phyloP scores from a whole-genome alignment of 768 basidiomycete species.

The Trametes cubensis region DNA sequence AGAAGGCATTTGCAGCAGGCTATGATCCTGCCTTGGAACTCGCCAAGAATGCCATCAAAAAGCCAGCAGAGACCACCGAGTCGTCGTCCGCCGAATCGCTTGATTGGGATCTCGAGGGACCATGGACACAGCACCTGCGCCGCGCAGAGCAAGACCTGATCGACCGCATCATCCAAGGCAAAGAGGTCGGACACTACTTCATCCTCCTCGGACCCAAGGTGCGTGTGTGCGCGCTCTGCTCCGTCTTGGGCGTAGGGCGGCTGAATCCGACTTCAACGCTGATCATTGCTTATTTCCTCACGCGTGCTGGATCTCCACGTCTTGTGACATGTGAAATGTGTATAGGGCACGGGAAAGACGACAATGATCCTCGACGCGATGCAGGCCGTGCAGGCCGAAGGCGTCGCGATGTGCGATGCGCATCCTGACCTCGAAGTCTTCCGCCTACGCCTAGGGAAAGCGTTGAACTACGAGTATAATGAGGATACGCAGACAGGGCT shows the following conservation, averaged over 20 bases:
- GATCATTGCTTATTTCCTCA: slow-evolving; percentile 7
- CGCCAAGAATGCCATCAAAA: slow-evolving; percentile 47
- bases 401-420: slow-evolving; percentile 78
- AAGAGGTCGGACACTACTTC: slow-evolving; percentile 73
- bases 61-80: slow-evolving; percentile 33
- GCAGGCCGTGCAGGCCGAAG: slow-evolving; percentile 68
- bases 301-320: too few relatives aligned
- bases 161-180: slow-evolving; percentile 77
- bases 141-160: slow-evolving; percentile 76
- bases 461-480: slow-evolving; percentile 83
- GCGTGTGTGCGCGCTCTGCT: slow-evolving; percentile 7
- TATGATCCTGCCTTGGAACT: slow-evolving; percentile 85
- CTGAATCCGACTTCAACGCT: slow-evolving; percentile 17
- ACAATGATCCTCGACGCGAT: slow-evolving; percentile 86
- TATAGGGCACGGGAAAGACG: slow-evolving; percentile 77
- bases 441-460: slow-evolving; percentile 81
- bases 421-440: slow-evolving; percentile 90
- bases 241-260: too few relatives aligned
- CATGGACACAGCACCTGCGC: slow-evolving; percentile 64
- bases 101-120: slow-evolving; percentile 41
- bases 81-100: slow-evolving; percentile 16
- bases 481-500: slow-evolving; percentile 81
- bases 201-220: slow-evolving; percentile 81
- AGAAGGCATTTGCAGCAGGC: slow-evolving; percentile 74
- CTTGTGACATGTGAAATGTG: slow-evolving; percentile 4